These are phyloP conservation scores for Populus deltoides DNA, from an alignment of 345 rosid genomes.

Conservation along the genomic window DNA sequence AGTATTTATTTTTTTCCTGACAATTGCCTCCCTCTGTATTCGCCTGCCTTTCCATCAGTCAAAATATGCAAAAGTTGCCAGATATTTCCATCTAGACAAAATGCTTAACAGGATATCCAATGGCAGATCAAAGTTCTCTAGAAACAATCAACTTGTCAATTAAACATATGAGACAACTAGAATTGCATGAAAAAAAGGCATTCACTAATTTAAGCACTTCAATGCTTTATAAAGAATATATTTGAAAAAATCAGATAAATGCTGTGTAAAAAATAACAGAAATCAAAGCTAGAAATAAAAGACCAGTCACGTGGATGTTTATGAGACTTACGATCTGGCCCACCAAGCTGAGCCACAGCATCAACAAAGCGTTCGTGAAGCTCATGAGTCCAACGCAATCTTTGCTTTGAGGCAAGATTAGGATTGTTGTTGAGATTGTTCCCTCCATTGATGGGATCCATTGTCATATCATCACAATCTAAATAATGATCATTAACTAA, in stretches of 20 bases:
- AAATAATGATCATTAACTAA: conserved; percentile 50
- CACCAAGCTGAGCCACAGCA: conserved; percentile 99
- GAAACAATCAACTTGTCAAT: background rate
- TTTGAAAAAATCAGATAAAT: background rate
- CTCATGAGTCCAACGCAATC: conserved; percentile 96
- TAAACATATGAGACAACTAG: background rate
- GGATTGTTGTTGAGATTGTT: conserved; percentile 54
- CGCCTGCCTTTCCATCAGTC: background rate
- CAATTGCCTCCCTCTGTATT: background rate
- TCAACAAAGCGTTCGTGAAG: conserved; percentile 99
- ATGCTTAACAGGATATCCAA: background rate
- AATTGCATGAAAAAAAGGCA: background rate
- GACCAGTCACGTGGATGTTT: background rate
- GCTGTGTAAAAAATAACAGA: background rate
- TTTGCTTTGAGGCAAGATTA: conserved; percentile 91
- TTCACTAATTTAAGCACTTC: background rate
- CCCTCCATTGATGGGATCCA: conserved; percentile 75
- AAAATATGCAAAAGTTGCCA: background rate
- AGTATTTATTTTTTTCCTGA: background rate
- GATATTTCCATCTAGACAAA: background rate
- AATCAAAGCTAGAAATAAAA: background rate
- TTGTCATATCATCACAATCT: conserved; percentile 47
- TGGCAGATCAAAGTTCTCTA: background rate
- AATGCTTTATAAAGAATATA: background rate
- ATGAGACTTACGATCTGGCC: conserved; percentile 86